Conservation (phyloP, 2,329 filamentous ascomycete species). For the Diaporthe velutina region DNA sequence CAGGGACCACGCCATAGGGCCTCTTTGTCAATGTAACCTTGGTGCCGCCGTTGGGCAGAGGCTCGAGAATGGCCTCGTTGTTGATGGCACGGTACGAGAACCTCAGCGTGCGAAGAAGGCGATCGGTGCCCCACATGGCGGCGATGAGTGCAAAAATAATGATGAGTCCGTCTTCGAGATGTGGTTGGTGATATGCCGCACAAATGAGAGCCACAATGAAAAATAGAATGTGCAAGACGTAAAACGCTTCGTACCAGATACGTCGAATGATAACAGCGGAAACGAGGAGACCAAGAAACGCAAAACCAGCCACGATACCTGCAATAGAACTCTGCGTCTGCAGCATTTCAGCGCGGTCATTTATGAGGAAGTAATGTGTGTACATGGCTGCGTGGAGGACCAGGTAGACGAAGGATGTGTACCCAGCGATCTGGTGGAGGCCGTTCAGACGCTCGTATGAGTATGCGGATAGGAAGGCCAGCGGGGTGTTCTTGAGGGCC, state of each 20-base stretch:
- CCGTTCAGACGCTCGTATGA: slow-evolving; percentile 72
- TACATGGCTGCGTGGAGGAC: slow-evolving; percentile 62
- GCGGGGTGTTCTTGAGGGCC: slow-evolving; percentile 69
- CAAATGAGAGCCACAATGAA: slow-evolving; percentile 63
- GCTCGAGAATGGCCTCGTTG: slow-evolving; percentile 65
- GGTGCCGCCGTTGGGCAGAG: slow-evolving; percentile 66
- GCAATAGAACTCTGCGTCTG: slow-evolving; percentile 56
- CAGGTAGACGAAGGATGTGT: slow-evolving; percentile 59
- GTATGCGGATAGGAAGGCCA: slow-evolving; percentile 64
- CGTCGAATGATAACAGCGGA: slow-evolving; percentile 59
- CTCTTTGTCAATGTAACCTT: slow-evolving; percentile 66
- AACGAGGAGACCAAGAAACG: slow-evolving; percentile 59
- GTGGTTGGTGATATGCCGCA: slow-evolving; percentile 65
- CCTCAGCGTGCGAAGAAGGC: slow-evolving; percentile 60
- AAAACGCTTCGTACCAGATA: slow-evolving; percentile 69
- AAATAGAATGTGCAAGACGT: slow-evolving; percentile 63
- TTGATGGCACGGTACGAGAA: slow-evolving; percentile 60
- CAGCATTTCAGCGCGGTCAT: slow-evolving; percentile 49
- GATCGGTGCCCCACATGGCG: slow-evolving; percentile 64
- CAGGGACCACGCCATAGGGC: slow-evolving; percentile 60
- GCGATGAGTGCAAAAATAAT: slow-evolving; percentile 57
- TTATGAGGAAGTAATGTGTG: slow-evolving; percentile 53
- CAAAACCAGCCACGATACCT: slow-evolving; percentile 62
- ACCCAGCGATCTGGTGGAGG: slow-evolving; percentile 67
- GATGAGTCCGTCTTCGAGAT: slow-evolving; percentile 55